Evolutionary conservation across 306 rosid genomes (phyloP).

Genomic region (Pueraria montana): DNA sequence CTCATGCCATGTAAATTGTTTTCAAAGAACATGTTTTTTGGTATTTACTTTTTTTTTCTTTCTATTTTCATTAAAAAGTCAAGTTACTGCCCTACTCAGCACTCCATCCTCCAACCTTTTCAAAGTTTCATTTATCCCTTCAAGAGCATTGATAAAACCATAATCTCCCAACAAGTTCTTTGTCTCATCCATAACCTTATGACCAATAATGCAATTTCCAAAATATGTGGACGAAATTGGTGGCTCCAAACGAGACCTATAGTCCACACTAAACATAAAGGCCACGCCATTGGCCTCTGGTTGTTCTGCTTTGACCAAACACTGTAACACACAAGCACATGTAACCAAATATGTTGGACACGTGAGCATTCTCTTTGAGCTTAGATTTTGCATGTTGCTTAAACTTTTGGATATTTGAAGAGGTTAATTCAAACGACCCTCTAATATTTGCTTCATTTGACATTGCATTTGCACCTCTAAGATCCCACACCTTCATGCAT

Average conservation of each 20-base stretch:
- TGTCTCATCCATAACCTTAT: background rate
- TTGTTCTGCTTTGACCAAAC: conserved; percentile 48
- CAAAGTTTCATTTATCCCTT: conserved; percentile 39
- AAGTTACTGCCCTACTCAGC: conserved; percentile 13
- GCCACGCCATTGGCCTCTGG: background rate
- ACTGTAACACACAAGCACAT: conserved; percentile 48
- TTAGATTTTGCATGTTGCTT: conserved; percentile 21
- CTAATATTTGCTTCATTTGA: conserved; percentile 3
- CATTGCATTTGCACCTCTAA: too few relatives aligned
- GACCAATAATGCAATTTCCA: conserved; percentile 54
- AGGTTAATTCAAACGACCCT: conserved; percentile 35
- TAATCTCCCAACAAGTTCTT: conserved; percentile 4
- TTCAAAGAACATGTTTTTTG: too few relatives aligned
- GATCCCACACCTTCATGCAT: background rate
- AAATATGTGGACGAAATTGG: conserved; percentile 48
- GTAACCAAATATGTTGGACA: conserved; percentile 48
- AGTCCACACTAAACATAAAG: conserved; percentile 28
- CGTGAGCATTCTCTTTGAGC: background rate
- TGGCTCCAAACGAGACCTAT: conserved; percentile 49
- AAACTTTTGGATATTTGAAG: conserved; percentile 28
- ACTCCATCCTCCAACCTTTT: conserved; percentile 31
- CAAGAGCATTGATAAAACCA: conserved; percentile 39
- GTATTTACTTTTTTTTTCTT: too few relatives aligned
- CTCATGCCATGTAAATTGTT: too few relatives aligned
- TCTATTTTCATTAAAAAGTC: too few relatives aligned